A percentile compares a stretch with the other conserved stretches of the same genome.
phyloP scores from a whole-genome alignment of 2,329 filamentous ascomycete genomes.

The Fusarium circinatum region DNA sequence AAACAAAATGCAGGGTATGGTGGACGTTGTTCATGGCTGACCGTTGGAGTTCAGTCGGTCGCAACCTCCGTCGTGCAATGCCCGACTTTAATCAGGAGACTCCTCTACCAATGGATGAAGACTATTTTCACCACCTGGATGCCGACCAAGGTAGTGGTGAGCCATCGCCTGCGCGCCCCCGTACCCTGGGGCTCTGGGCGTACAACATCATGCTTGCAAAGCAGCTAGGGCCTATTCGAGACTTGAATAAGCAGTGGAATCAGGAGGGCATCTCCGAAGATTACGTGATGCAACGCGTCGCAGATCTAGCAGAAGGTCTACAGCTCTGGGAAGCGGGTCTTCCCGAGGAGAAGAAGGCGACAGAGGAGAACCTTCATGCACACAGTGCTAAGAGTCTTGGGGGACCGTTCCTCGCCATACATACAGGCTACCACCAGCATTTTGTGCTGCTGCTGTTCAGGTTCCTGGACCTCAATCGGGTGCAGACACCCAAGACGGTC shows the following conservation, averaged over 20 bases:
- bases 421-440: conserved; percentile 11
- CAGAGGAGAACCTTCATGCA: conserved; percentile 1
- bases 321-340: not conserved
- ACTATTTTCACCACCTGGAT: not conserved
- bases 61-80: conserved; percentile 9
- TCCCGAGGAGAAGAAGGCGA: conserved; percentile 1
- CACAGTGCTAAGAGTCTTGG: conserved; percentile 3
- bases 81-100: conserved; percentile 8
- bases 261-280: conserved; percentile 1
- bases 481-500: not conserved
- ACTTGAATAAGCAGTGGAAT: conserved; percentile 2
- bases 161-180: not conserved
- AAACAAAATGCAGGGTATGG: conserved; percentile 15
- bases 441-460: conserved; percentile 1
- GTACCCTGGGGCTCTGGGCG: conserved; percentile 6
- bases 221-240: not conserved
- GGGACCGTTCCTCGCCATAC: conserved; percentile 8
- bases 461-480: not conserved
- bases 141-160: not conserved
- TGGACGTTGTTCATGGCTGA: conserved; percentile 12
- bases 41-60: conserved; percentile 9
- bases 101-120: conserved; percentile 12
- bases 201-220: conserved; percentile 15
- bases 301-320: not conserved
- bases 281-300: conserved; percentile 5